Base-by-base conservation (phyloP, 164 flowering plant genomes). In the Saururus chinensis region DNA sequence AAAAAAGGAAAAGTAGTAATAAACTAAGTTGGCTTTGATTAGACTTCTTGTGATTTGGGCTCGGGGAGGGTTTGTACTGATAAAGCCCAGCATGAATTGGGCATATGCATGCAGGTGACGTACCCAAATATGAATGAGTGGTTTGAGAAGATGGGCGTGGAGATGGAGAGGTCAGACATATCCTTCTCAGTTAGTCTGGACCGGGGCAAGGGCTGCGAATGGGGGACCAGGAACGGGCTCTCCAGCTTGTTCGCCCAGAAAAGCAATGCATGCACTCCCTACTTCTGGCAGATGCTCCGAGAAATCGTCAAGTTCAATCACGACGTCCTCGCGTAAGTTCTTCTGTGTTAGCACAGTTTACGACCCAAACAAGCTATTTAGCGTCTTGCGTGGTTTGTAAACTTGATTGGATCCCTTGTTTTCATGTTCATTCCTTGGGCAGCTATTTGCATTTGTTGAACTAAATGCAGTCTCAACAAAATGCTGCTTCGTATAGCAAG, bases 81-180 rank as follows among this genome's bases (percentile, higher is more conserved):
- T 6, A 2, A 30, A 30, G 37, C 37, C 37, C 37, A 30, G 4
- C 6, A n/a, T n/a, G 37, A n/a, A n/a, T n/a, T 30, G 37, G 37
- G 37, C n/a, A 30, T 30, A 2, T 2, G 6, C 37, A 30, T 45
- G 49, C 87, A 93, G 98, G 97, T 86, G 0, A 89, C 97, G 19
- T 88, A 85, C 72, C 97, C 97, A 60, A 93, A 88, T 64, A 86
- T 85, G 96, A 77, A 88, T 92, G 92, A 88, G 73, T 81, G 87
- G 45, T 89, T 93, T 65, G 97, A 93, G 77, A 83, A 62, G 60
- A 82, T 93, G 61, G 98, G 96, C 61, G 75, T 93, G 24, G 97
- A 88, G 0, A 84, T 89, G 92, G 96, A 88, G 75, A 42, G 37
- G 12, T 88, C 96, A 1, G 98, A 93, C 48, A 89, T 93, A 97